Evolutionary conservation across 2,329 filamentous ascomycete genomes (phyloP), one percentile per base, ranked within the genome.

Genomic region (Camillea tinctor): DNA sequence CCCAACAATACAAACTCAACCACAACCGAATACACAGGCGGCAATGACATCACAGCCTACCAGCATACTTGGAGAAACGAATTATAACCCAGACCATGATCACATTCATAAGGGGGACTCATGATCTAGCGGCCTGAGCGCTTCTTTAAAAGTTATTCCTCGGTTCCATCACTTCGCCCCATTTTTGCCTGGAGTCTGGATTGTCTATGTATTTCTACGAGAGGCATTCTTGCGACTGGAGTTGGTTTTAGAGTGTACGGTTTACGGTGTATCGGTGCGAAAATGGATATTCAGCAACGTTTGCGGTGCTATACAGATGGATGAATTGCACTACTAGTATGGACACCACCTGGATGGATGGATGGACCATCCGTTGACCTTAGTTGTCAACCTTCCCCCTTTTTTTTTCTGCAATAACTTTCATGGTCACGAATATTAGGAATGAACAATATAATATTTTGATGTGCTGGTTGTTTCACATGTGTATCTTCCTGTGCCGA

Each of bases 31-130:
- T 64, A 81, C 78, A 15, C 85, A 83, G 73, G 85, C 83, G 20
- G 80, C 82, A 40, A 87, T 87, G 84, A 82, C 80, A 26, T 81
- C 82, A 48, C 77, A 82, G 58, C 78, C 80, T 1, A 77, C 80
- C 4, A 75, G 78, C 17, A 81, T 90, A 80, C 74, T 91, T 19
- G 88, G 88, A 21, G 88, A 89, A 74, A 91, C 88, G 36, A 89
- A 79, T 68, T 91, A 91, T 69, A 84, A 86, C 23, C 88, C 88
- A 1, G 88, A 91, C 50, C 79, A 86, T 57, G 82, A 86, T 57
- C 70, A 68, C 36, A 67, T 68, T 54, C 75, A 76, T 22, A 77
- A 73, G 60, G 65, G 66, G 20, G 66, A 64, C 61, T 71, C 68
- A 52, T 71, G 60, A 66, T 56, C 20, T 19, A 57, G 4, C 19